These are phyloP conservation scores for Dissophora globulifera DNA, from an alignment of 192 early-diverging fungal species.

Conservation along the genomic window DNA sequence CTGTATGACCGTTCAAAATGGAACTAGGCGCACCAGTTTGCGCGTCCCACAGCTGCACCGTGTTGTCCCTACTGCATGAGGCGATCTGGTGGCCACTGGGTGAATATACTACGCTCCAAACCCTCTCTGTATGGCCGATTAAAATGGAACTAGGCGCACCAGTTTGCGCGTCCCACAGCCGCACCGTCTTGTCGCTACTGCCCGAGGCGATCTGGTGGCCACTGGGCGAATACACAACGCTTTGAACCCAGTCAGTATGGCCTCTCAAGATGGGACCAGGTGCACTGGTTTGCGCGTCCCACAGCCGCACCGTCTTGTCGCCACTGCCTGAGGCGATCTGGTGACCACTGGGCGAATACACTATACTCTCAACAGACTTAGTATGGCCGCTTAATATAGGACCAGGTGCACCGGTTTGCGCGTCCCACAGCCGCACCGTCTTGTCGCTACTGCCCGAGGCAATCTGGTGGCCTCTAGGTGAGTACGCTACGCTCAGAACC, in stretches of 20 bases:
- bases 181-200: background rate
- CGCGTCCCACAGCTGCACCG: slow-evolving; percentile 67
- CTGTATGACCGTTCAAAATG: background rate
- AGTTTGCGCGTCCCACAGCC: background rate
- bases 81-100: slow-evolving; percentile 67
- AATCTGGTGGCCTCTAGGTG: background rate
- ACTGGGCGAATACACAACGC: background rate
- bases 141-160: background rate
- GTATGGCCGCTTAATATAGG: background rate
- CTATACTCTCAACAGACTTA: background rate
- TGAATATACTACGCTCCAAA: slow-evolving; percentile 74
- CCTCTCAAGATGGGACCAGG: background rate
- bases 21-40: background rate
- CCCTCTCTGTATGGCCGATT: slow-evolving; percentile 37
- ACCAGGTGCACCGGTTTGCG: background rate
- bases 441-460: background rate
- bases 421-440: background rate
- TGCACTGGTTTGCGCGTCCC: background rate
- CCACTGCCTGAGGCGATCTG: background rate
- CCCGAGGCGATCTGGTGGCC: background rate
- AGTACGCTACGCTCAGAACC: background rate
- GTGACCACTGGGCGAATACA: background rate
- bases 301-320: background rate
- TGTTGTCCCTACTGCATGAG: slow-evolving; percentile 72
- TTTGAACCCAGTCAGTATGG: background rate